Percentiles rank a stretch among this genome's conserved stretches.
Conservation (phyloP, 1,139 yeast genomes). For the Geotrichum restrictum region DNA sequence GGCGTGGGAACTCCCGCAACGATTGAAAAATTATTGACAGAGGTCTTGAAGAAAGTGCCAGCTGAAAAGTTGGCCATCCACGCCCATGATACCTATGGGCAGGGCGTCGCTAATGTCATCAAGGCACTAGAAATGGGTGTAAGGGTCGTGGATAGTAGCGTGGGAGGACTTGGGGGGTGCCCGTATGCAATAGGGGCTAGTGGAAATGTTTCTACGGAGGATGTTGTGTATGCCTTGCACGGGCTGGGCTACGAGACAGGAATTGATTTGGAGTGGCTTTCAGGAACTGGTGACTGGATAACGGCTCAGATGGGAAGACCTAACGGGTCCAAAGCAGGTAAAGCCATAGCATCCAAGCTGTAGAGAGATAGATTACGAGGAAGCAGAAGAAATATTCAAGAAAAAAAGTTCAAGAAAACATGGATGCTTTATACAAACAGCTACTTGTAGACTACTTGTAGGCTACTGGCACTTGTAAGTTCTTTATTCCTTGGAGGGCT, state of each 20-base stretch:
- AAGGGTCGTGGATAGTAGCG: conserved; percentile 36
- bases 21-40: conserved; percentile 30
- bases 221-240: conserved; percentile 38
- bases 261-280: conserved; percentile 32
- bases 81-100: conserved; percentile 41
- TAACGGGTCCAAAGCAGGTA: conserved; percentile 37
- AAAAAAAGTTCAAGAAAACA: background rate
- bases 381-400: background rate
- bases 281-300: conserved; percentile 37
- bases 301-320: conserved; percentile 30
- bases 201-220: conserved; percentile 40
- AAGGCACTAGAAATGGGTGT: conserved; percentile 38
- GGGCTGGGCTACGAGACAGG: conserved; percentile 39
- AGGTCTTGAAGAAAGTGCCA: conserved; percentile 31
- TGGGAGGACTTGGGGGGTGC: conserved; percentile 41
- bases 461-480: too few species aligned
- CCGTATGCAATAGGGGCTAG: conserved; percentile 41
- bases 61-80: conserved; percentile 37
- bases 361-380: conserved; percentile 6
- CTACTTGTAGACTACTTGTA: too few species aligned
- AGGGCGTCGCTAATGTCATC: conserved; percentile 39
- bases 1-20: conserved; percentile 39
- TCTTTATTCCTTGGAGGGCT: conserved; percentile 11
- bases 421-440: background rate
- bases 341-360: conserved; percentile 26